Percentiles rank a stretch among this genome's conserved stretches.
Evolutionary conservation across 2,329 filamentous ascomycete genomes (phyloP).

Genomic region (Exophiala spinifera): DNA sequence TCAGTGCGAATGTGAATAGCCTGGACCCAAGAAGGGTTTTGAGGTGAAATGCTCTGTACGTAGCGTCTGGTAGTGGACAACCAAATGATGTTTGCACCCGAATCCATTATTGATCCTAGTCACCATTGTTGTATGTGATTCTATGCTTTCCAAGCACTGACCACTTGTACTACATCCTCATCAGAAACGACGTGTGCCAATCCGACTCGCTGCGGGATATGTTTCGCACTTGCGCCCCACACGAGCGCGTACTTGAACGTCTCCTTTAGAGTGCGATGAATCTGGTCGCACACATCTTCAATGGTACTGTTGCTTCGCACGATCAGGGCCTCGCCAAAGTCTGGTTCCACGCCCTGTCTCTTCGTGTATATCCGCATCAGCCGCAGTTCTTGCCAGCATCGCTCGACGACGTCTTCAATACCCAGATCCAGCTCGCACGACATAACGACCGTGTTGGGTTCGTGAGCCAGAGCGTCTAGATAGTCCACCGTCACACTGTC

Average conservation of each 20-base stretch:
- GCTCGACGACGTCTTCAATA: slow-evolving; percentile 86
- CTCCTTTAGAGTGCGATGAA: slow-evolving; percentile 92
- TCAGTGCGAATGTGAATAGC: slow-evolving; percentile 62
- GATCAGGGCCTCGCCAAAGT: slow-evolving; percentile 88
- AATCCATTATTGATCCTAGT: not conserved
- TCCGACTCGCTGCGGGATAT: slow-evolving; percentile 90
- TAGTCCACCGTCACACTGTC: slow-evolving; percentile 92
- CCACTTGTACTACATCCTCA: slow-evolving; percentile 67
- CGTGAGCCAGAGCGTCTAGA: slow-evolving; percentile 84
- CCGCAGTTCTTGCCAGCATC: slow-evolving; percentile 89
- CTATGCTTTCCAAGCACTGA: slow-evolving; percentile 38
- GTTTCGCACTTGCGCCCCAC: slow-evolving; percentile 93
- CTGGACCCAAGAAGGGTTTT: slow-evolving; percentile 65
- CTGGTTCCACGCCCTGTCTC: slow-evolving; percentile 83
- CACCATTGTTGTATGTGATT: not conserved
- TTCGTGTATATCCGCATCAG: slow-evolving; percentile 96
- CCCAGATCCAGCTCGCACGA: slow-evolving; percentile 93
- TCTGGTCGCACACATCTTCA: slow-evolving; percentile 94
- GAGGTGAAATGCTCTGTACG: slow-evolving; percentile 15
- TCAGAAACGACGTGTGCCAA: slow-evolving; percentile 73
- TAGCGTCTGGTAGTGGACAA: too few relatives aligned
- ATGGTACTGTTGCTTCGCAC: slow-evolving; percentile 84
- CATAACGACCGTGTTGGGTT: slow-evolving; percentile 95
- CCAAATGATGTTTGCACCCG: not conserved
- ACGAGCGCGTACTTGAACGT: slow-evolving; percentile 98